phyloP scores from a whole-genome alignment of 2,329 filamentous ascomycete genomes.

The Botrytis deweyae region DNA sequence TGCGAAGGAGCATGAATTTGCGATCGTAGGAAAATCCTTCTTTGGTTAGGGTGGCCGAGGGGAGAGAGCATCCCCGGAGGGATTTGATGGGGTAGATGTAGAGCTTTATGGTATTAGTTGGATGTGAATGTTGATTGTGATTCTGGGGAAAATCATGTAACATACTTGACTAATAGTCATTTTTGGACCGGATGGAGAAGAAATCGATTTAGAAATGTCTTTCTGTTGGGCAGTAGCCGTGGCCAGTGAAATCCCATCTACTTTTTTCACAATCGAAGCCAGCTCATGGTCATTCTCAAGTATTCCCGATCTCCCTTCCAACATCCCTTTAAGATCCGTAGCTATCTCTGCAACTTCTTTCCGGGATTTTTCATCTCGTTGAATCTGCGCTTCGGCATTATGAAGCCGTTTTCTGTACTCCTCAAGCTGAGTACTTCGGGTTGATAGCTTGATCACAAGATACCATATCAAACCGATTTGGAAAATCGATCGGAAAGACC shows the following conservation, averaged over 20 bases:
- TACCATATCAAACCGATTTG: neutral
- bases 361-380: neutral
- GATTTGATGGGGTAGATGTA: conserved; percentile 75
- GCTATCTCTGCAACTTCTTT: neutral
- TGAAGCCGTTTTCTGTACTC: neutral
- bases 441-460: neutral
- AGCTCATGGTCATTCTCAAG: neutral
- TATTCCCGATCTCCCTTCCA: neutral
- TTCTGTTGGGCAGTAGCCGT: neutral
- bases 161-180: conserved; percentile 20
- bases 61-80: conserved; percentile 59
- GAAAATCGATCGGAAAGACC: neutral
- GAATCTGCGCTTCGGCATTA: neutral
- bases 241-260: neutral
- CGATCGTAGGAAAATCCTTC: conserved; percentile 67
- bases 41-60: conserved; percentile 53
- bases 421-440: neutral
- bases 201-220: neutral
- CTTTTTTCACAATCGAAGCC: neutral
- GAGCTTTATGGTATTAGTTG: conserved; percentile 47
- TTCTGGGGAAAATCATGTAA: too few species aligned
- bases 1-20: conserved; percentile 66
- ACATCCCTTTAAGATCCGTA: neutral
- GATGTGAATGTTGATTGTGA: too few species aligned
- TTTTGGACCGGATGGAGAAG: neutral